Evolutionary conservation across 2,329 filamentous ascomycete genomes (phyloP).

Genomic region (Westerdykella aurantiaca): DNA sequence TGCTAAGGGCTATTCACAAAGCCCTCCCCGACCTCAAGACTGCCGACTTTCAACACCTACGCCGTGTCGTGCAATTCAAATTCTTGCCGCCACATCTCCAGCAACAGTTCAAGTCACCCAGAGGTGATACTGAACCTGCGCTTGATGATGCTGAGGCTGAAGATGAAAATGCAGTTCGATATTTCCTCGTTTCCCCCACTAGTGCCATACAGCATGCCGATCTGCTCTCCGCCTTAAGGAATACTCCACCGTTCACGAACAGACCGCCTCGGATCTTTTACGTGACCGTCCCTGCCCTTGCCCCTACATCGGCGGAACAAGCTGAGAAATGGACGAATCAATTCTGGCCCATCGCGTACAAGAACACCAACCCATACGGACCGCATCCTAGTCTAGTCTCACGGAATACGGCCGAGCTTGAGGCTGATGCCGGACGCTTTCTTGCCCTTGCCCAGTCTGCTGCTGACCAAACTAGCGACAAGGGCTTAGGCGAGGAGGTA

Average conservation of each 20-base stretch:
- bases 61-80: conserved; percentile 66
- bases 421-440: conserved; percentile 58
- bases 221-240: conserved; percentile 28
- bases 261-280: conserved; percentile 51
- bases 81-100: conserved; percentile 61
- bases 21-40: conserved; percentile 40
- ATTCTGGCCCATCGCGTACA: conserved; percentile 82
- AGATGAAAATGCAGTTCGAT: conserved; percentile 34
- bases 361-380: conserved; percentile 80
- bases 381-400: conserved; percentile 71
- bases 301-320: conserved; percentile 70
- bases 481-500: conserved; percentile 61
- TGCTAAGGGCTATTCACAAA: conserved; percentile 42
- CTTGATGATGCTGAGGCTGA: conserved; percentile 20
- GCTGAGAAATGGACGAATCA: conserved; percentile 67
- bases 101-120: conserved; percentile 30
- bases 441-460: conserved; percentile 62
- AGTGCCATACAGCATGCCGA: conserved; percentile 49
- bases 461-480: conserved; percentile 53
- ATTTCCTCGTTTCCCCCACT: conserved; percentile 50
- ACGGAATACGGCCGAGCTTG: conserved; percentile 64
- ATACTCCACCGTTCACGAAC: conserved; percentile 37
- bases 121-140: conserved; percentile 29
- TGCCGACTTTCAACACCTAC: conserved; percentile 54
- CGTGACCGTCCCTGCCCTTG: conserved; percentile 64